These are phyloP conservation scores for Fusarium redolens DNA, from an alignment of 2,329 filamentous ascomycete species.

Conservation along the genomic window DNA sequence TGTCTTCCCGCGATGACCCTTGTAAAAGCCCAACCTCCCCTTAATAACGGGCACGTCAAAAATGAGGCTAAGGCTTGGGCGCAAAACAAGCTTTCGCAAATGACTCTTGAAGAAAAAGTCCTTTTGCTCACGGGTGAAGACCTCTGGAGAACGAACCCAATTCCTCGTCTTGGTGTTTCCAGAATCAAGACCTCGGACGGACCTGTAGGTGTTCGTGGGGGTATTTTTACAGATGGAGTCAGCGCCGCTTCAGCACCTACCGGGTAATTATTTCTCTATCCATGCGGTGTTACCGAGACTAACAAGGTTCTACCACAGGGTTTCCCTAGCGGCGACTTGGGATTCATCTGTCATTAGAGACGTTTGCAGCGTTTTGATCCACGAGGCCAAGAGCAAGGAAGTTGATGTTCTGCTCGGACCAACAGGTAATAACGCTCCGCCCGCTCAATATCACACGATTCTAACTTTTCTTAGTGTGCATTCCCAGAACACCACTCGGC, in stretches of 20 bases:
- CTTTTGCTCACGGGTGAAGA: slow-evolving; percentile 10
- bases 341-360: slow-evolving; percentile 2
- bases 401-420: slow-evolving; percentile 24
- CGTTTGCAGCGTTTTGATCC: slow-evolving; percentile 18
- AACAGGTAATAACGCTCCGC: background rate
- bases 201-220: slow-evolving; percentile 22
- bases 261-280: background rate
- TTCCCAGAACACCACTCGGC: slow-evolving; percentile 47
- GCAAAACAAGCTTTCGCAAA: slow-evolving; percentile 11
- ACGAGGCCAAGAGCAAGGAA: slow-evolving; percentile 31
- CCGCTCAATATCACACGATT: background rate
- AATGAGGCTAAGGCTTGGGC: slow-evolving; percentile 1
- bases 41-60: background rate
- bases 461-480: background rate
- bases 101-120: slow-evolving; percentile 25
- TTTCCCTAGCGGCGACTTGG: slow-evolving; percentile 28
- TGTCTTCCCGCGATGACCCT: background rate
- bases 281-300: background rate
- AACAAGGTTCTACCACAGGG: background rate
- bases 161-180: slow-evolving; percentile 5
- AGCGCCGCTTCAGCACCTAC: slow-evolving; percentile 22
- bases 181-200: slow-evolving; percentile 28
- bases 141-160: slow-evolving; percentile 15
- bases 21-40: background rate
- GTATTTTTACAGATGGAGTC: slow-evolving; percentile 25